A percentile compares a stretch with the other conserved stretches of the same genome.
phyloP scores from a whole-genome alignment of 192 early-diverging fungal species.

The Entomortierella lignicola region DNA sequence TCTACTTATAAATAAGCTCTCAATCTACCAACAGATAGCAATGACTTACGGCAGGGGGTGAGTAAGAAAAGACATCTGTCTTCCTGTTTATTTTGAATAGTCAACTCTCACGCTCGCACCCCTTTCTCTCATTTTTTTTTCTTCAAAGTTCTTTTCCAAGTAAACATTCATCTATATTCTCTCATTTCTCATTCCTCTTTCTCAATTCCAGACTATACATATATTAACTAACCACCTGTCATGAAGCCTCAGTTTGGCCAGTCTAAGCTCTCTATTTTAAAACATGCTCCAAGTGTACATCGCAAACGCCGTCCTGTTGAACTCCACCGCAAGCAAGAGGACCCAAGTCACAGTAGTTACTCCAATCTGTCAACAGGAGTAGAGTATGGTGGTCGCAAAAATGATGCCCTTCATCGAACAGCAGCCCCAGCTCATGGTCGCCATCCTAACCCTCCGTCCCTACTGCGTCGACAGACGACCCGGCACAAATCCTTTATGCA shows the following conservation, averaged over 20 bases:
- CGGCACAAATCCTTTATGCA: constrained; percentile 48
- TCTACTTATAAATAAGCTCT: too few species aligned
- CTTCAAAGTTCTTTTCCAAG: not conserved
- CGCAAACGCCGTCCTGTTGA: constrained; percentile 45
- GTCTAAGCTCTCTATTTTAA: constrained; percentile 39
- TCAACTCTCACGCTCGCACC: not conserved
- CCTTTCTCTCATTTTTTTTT: not conserved
- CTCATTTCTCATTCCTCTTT: not conserved
- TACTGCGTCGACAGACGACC: constrained; percentile 39
- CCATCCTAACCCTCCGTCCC: constrained; percentile 4
- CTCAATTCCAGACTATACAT: too few species aligned
- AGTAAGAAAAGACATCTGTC: not conserved
- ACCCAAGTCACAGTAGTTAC: not conserved
- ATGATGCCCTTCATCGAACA: constrained; percentile 5
- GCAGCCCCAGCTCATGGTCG: not conserved
- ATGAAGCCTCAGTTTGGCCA: constrained; percentile 52
- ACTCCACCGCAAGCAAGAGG: constrained; percentile 21
- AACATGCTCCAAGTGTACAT: constrained; percentile 42
- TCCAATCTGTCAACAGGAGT: not conserved
- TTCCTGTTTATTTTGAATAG: not conserved
- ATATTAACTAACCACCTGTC: too few species aligned
- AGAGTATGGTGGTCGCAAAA: not conserved
- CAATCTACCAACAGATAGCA: too few species aligned
- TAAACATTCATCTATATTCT: not conserved
- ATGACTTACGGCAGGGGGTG: too few species aligned